Evolutionary conservation across 2,329 filamentous ascomycete genomes (phyloP).

Genomic region (Penicillium paneum): DNA sequence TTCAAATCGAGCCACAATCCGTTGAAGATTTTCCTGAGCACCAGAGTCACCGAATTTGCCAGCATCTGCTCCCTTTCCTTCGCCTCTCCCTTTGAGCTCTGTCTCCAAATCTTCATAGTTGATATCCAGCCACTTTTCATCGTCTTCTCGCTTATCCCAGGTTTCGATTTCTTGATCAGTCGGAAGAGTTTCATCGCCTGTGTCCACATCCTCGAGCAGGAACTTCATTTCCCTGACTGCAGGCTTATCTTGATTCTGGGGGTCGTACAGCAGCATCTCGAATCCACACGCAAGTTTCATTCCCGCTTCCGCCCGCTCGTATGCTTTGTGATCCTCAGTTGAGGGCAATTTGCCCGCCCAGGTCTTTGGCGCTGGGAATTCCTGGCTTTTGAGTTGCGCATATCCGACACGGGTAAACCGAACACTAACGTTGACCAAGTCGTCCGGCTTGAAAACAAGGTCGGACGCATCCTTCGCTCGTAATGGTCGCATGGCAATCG

Average conservation of each 20-base stretch:
- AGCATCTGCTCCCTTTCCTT: slow-evolving; percentile 22
- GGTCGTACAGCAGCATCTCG: slow-evolving; percentile 74
- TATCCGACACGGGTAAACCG: slow-evolving; percentile 86
- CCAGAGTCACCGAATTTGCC: slow-evolving; percentile 47
- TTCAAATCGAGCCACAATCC: slow-evolving; percentile 93
- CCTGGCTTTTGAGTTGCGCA: slow-evolving; percentile 84
- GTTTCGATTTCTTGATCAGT: slow-evolving; percentile 65
- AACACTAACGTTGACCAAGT: slow-evolving; percentile 75
- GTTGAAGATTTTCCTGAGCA: slow-evolving; percentile 63
- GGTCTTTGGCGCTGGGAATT: slow-evolving; percentile 64
- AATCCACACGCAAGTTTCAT: slow-evolving; percentile 91
- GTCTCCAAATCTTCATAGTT: slow-evolving; percentile 84
- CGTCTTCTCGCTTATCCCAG: slow-evolving; percentile 73
- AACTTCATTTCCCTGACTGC: slow-evolving; percentile 72
- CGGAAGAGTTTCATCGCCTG: slow-evolving; percentile 69
- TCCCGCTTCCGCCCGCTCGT: slow-evolving; percentile 61
- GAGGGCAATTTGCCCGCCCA: slow-evolving; percentile 49
- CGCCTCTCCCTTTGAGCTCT: slow-evolving; percentile 64
- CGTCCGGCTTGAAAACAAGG: slow-evolving; percentile 68
- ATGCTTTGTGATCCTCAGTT: slow-evolving; percentile 45
- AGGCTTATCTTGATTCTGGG: slow-evolving; percentile 65
- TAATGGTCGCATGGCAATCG: slow-evolving; percentile 68
- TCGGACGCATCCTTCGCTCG: slow-evolving; percentile 52
- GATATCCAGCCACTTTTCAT: slow-evolving; percentile 90
- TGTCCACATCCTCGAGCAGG: slow-evolving; percentile 69